Base-by-base conservation (phyloP, 164 flowering plant genomes). In the Kalanchoe fedtschenkoi region DNA sequence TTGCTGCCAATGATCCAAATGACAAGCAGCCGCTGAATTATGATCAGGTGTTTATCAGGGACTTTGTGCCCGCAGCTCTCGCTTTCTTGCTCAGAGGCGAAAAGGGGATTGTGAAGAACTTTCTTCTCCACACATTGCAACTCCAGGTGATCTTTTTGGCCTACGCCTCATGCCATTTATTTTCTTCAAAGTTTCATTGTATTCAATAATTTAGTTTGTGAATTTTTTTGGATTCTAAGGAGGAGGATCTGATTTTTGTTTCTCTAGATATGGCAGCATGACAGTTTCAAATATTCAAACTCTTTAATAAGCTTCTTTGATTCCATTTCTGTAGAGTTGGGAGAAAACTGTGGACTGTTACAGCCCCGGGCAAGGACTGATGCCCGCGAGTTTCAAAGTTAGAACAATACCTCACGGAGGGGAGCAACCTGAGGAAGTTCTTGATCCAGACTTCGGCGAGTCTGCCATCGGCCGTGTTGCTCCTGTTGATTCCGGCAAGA, bases 81-180 rank as follows among this genome's bases (percentile, higher is more conserved):
- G 83, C 85, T 5, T 81, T 81, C 47, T 69, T 81, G 72, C 77
- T 81, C 19, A 77, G 77, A 57, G 78, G 81, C 22, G 83, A 79
- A 57, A 63, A 61, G 15, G 82, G 74, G 66, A 76, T 80, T 60
- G 82, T 78, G 10, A 80, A 69, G 69, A 81, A 81, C 63, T 76
- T 78, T 69, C 77, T 77, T 35, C 77, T 77, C 30, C 75, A 75
- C 61, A 81, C 85, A 8, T 65, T 81, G 65, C 79, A 76, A 38
- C 69, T 75, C 29, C 85, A 81, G 80, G 82, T 79, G 30, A 54
- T 30, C 30, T 54, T 19, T 29, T 5, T 6, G 19, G 42, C 30
- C 28, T 53, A 13, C 38, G 21, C 14, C 14, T 15, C 43, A n/a
- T n/a, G 11, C 17, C 43, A 16, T 39, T 15, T 39, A 39, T 10